A percentile compares a stretch with the other conserved stretches of the same genome.
Evolutionary conservation across 2,329 filamentous ascomycete species (phyloP).

Genomic region (Orbilia quercus): DNA sequence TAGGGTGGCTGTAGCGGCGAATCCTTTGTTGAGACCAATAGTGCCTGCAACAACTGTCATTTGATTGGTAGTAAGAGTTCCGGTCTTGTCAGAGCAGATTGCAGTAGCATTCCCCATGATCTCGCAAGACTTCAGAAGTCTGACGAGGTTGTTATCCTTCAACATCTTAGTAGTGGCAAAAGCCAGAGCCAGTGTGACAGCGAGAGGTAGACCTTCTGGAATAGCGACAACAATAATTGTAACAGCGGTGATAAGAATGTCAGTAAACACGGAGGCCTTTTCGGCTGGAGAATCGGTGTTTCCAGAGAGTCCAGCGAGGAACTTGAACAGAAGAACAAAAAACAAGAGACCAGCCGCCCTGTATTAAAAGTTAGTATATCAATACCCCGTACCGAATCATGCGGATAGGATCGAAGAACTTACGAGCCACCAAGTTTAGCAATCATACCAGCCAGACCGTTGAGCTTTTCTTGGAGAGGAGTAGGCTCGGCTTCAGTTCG

Average conservation of each 20-base stretch:
- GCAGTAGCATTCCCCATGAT: slow-evolving; percentile 83
- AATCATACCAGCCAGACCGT: slow-evolving; percentile 79
- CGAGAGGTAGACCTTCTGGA: slow-evolving; percentile 79
- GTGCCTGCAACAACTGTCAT: slow-evolving; percentile 75
- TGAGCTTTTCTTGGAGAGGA: slow-evolving; percentile 80
- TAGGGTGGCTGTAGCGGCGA: slow-evolving; percentile 63
- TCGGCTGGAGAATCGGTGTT: slow-evolving; percentile 70
- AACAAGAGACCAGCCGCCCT: slow-evolving; percentile 82
- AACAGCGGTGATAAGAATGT: slow-evolving; percentile 81
- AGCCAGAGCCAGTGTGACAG: slow-evolving; percentile 80
- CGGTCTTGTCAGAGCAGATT: slow-evolving; percentile 76
- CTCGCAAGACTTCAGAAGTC: slow-evolving; percentile 80
- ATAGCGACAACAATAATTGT: slow-evolving; percentile 84
- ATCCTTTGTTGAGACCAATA: slow-evolving; percentile 69
- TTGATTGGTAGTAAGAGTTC: slow-evolving; percentile 75
- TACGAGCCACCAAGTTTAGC: slow-evolving; percentile 77
- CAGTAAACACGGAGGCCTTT: slow-evolving; percentile 81
- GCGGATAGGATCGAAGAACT: slow-evolving; percentile 28
- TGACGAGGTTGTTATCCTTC: slow-evolving; percentile 80
- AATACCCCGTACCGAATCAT: background rate
- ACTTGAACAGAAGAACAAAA: slow-evolving; percentile 85
- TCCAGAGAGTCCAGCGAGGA: slow-evolving; percentile 74
- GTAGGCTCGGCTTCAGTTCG: slow-evolving; percentile 80
- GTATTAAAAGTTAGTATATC: slow-evolving; percentile 47
- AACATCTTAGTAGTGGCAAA: slow-evolving; percentile 82